Conservation (phyloP, 2,329 filamentous ascomycete genomes). For the Hymenoscyphus scutula region DNA sequence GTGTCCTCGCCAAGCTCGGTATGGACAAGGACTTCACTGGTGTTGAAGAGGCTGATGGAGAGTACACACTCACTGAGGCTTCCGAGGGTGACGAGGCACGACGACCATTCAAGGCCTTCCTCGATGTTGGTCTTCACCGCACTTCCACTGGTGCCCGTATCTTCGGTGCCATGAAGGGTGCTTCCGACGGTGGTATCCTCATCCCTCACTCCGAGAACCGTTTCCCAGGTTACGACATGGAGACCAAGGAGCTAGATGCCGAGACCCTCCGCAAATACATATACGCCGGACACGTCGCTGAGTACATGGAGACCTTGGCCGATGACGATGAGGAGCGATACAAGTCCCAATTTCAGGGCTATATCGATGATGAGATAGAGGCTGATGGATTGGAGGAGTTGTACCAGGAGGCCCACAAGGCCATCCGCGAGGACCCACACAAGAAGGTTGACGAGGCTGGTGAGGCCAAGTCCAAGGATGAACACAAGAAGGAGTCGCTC, state of each 20-base stretch:
- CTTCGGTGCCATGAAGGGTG: conserved; percentile 99
- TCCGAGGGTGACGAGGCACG: conserved; percentile 82
- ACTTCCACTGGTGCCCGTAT: conserved; percentile 98
- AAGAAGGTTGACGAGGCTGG: conserved; percentile 78
- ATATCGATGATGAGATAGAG: conserved; percentile 95
- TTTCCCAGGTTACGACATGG: conserved; percentile 97
- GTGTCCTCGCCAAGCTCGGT: conserved; percentile 94
- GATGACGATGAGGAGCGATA: conserved; percentile 99
- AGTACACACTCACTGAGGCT: conserved; percentile 94
- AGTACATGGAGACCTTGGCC: conserved; percentile 99
- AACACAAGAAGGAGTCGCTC: conserved; percentile 93
- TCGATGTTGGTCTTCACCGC: conserved; percentile 95
- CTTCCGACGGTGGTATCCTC: conserved; percentile 95
- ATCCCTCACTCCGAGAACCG: conserved; percentile 99
- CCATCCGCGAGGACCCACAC: conserved; percentile 96
- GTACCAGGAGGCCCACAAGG: conserved; percentile 90
- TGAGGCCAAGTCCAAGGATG: conserved; percentile 93
- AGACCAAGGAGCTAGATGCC: conserved; percentile 95
- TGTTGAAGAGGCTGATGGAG: conserved; percentile 95
- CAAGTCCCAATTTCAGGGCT: conserved; percentile 97
- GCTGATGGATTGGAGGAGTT: conserved; percentile 96
- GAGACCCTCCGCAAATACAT: conserved; percentile 99
- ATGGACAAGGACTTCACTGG: conserved; percentile 89
- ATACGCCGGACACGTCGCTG: conserved; percentile 94
- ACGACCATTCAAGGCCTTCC: conserved; percentile 98